Percentiles rank a stretch among this genome's conserved stretches.
These are phyloP conservation scores for Ilex paraguariensis DNA, from an alignment of 305 asterid species.

Conservation along the genomic window DNA sequence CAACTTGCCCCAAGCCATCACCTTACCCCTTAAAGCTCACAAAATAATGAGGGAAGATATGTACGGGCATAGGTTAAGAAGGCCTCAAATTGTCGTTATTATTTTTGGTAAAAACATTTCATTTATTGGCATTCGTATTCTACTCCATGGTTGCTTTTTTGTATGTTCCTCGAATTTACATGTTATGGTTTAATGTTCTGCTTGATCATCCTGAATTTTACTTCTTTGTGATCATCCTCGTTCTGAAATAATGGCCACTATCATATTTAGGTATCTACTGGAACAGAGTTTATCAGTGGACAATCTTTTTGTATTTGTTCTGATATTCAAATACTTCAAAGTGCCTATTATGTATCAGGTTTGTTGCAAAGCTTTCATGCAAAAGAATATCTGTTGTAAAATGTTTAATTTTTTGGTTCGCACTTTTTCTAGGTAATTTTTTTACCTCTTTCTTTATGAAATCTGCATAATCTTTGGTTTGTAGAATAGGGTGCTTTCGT, in stretches of 20 bases:
- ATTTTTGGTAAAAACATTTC: too few species aligned
- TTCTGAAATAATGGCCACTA: not conserved
- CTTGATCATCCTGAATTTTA: too few species aligned
- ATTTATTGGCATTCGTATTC: too few species aligned
- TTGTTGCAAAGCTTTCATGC: conserved; percentile 13
- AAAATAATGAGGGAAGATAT: too few species aligned
- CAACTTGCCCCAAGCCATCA: too few species aligned
- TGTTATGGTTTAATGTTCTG: too few species aligned
- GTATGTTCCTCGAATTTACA: too few species aligned
- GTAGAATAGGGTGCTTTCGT: conserved; percentile 86
- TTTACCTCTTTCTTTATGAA: conserved; percentile 16
- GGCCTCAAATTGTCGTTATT: too few species aligned
- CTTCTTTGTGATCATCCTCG: too few species aligned
- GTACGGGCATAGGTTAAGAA: too few species aligned
- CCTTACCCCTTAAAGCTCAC: too few species aligned
- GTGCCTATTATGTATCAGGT: conserved; percentile 92
- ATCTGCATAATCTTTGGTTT: conserved; percentile 19
- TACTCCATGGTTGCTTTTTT: too few species aligned
- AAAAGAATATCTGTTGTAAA: not conserved
- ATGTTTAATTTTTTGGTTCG: not conserved
- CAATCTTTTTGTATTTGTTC: conserved; percentile 88
- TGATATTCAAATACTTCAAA: conserved; percentile 89
- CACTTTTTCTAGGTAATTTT: conserved; percentile 9
- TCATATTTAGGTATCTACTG: conserved; percentile 66
- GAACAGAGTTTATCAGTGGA: conserved; percentile 99